These are phyloP conservation scores for Melocanna baccifera DNA, from an alignment of 176 grass and related monocot genomes.

Conservation along the genomic window DNA sequence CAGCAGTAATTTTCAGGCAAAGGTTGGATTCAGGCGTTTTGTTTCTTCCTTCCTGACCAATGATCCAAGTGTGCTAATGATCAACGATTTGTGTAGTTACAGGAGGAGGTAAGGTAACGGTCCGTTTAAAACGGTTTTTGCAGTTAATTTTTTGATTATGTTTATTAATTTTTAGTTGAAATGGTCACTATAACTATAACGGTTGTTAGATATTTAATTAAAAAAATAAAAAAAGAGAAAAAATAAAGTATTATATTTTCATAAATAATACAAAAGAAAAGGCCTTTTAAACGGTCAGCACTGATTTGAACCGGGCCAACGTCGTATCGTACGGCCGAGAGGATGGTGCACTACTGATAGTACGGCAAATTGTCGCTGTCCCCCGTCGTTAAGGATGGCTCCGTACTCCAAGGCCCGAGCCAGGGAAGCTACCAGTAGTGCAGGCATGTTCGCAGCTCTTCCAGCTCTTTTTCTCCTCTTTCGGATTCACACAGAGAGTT, in stretches of 20 bases:
- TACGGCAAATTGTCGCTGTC: neutral
- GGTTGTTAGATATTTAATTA: no score
- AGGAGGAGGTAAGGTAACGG: neutral
- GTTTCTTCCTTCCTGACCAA: neutral
- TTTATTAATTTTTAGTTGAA: no score
- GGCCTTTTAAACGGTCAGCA: no score
- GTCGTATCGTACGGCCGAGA: neutral
- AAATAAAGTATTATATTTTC: no score
- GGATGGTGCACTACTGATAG: neutral
- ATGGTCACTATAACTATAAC: no score
- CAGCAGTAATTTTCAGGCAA: neutral
- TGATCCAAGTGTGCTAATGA: neutral
- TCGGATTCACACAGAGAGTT: slow-evolving; percentile 14
- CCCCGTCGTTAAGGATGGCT: neutral
- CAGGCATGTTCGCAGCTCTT: slow-evolving; percentile 31
- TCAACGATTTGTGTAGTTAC: neutral
- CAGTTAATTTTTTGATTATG: no score
- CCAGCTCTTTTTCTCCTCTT: neutral
- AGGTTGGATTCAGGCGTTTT: neutral
- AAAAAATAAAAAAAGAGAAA: no score
- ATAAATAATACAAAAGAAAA: no score
- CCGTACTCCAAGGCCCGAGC: slow-evolving; percentile 21
- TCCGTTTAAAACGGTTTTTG: no score
- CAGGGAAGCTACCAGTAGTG: neutral
- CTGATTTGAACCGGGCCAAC: neutral